Evolutionary conservation across 2,329 filamentous ascomycete genomes (phyloP), one percentile per base, ranked within the genome.

Genomic region (Atkinsonella texensis): DNA sequence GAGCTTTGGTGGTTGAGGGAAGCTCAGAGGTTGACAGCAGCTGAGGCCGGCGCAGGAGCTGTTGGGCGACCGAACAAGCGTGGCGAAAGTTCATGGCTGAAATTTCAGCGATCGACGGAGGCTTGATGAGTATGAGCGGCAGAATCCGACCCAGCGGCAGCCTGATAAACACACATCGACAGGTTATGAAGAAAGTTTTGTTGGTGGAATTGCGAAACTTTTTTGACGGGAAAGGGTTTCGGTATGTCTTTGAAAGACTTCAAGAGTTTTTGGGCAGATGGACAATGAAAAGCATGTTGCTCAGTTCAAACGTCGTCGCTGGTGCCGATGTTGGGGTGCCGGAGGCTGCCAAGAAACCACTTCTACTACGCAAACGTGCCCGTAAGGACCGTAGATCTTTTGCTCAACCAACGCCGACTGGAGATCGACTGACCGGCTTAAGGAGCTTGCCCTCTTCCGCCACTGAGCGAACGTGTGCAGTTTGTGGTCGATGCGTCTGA

Each of bases 31-130:
- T 40, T 8, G 44, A 8, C 4, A 32, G 45, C 23, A 17, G 23
- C 17, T 35, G 48, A 38, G 44, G 33, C 13, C 38, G 35, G 35
- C 47, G 44, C 42, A 47, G 41, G 28, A 58, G 45, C 41, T 47
- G 54, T 41, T 53, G 55, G 8, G 55, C 50, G 44, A 55, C 48
- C 35, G 51, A 50, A 46, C 46, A 48, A 44, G 53, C 44, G 11
- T 50, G 49, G 41, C 51, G 51, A 45, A 38, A 41, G 39, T 50
- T 53, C 57, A 59, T 59, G 51, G 51, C 53, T 28, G 23, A 23
- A 49, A 33, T 20, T 15, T 17, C 18, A 15, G 41, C n/a, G 31
- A 17, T 20, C 15, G n/a, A 31, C 31, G 17, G 31, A 39, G 11
- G 32, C 28, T 15, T 20, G 15, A n/a, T n/a, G 13, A 35, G 40